Percentiles rank a stretch among this genome's conserved stretches.
Conservation (phyloP, 2,329 filamentous ascomycete genomes). For the Zymoseptoria ardabiliae region DNA sequence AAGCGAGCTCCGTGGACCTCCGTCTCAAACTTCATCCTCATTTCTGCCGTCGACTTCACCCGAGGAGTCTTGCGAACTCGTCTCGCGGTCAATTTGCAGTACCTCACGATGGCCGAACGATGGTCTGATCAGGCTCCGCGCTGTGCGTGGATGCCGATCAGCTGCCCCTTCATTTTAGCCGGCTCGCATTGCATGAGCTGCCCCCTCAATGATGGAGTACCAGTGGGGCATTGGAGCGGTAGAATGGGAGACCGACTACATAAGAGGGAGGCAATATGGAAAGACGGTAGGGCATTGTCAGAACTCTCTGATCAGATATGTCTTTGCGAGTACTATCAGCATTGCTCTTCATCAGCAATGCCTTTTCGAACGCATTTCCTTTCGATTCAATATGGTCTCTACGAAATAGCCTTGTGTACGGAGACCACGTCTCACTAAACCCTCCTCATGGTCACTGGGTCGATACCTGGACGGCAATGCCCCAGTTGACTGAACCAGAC, state of each 20-base stretch:
- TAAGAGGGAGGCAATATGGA: not conserved
- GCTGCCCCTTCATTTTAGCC: not conserved
- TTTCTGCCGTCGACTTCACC: too few species aligned
- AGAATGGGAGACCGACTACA: not conserved
- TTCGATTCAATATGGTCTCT: not conserved
- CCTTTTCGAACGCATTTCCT: not conserved
- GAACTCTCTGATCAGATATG: not conserved
- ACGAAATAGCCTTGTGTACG: not conserved
- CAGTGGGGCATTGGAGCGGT: not conserved
- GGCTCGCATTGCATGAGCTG: not conserved
- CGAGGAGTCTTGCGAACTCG: too few species aligned
- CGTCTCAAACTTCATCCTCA: too few species aligned
- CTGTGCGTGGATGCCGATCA: not conserved
- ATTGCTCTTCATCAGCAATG: not conserved
- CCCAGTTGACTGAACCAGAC: conserved; percentile 54
- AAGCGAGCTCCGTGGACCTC: too few species aligned
- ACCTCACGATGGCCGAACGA: not conserved
- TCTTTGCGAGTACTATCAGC: not conserved
- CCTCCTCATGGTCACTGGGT: conserved; percentile 46
- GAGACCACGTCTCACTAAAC: conserved; percentile 5
- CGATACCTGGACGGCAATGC: conserved; percentile 59
- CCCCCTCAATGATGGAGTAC: not conserved
- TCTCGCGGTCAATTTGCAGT: not conserved
- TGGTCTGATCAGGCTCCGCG: not conserved
- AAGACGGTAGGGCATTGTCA: not conserved